A percentile compares a stretch with the other conserved stretches of the same genome.
phyloP scores from a whole-genome alignment of 768 basidiomycete species.

The Tricholoma sp. region DNA sequence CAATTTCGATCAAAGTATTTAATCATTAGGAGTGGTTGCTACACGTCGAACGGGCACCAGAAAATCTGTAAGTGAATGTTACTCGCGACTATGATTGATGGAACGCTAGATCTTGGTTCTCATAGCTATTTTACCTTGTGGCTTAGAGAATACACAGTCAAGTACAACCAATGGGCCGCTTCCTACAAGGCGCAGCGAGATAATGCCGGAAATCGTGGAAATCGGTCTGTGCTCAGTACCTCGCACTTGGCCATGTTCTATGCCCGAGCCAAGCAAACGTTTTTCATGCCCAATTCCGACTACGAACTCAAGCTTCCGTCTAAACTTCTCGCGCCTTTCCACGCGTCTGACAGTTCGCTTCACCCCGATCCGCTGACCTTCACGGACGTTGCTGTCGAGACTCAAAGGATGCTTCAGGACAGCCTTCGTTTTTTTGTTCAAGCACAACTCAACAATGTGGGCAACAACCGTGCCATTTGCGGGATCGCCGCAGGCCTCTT shows the following conservation, averaged over 20 bases:
- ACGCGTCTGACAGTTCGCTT: constrained; percentile 34
- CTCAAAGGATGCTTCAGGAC: constrained; percentile 52
- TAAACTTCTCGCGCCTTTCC: constrained; percentile 57
- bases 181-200: constrained; percentile 29
- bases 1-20: constrained; percentile 4
- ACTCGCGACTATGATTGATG: not conserved
- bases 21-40: constrained; percentile 66
- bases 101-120: constrained; percentile 1
- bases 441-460: constrained; percentile 68
- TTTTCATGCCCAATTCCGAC: constrained; percentile 64
- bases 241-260: constrained; percentile 69
- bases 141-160: constrained; percentile 65
- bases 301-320: constrained; percentile 73
- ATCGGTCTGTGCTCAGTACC: constrained; percentile 40
- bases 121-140: constrained; percentile 74
- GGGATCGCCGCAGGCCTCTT: constrained; percentile 61
- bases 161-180: constrained; percentile 40
- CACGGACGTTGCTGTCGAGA: constrained; percentile 51
- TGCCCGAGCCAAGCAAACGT: constrained; percentile 74
- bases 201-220: constrained; percentile 24
- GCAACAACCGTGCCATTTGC: constrained; percentile 62
- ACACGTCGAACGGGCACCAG: constrained; percentile 69
- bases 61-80: constrained; percentile 55
- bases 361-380: constrained; percentile 69
- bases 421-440: constrained; percentile 62